Evolutionary conservation across 192 early-diverging fungal species (phyloP).

Genomic region (Entomortierella lignicola): DNA sequence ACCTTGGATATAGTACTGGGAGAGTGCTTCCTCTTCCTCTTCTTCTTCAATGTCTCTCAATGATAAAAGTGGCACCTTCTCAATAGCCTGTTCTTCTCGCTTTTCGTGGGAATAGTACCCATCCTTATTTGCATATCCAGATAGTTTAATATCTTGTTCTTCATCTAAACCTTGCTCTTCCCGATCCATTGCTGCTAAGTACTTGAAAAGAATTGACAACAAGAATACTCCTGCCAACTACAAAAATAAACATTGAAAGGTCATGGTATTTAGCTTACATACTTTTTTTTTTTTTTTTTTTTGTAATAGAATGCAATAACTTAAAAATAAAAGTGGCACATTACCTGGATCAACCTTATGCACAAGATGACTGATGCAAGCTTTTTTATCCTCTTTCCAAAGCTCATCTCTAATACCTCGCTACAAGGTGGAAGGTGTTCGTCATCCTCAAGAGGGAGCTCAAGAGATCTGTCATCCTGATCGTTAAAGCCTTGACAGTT

Average conservation of each 20-base stretch:
- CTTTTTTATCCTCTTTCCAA: conserved; percentile 19
- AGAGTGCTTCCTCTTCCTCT: neutral
- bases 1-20: neutral
- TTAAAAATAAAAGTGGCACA: neutral
- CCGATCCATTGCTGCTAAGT: conserved; percentile 14
- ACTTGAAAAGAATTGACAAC: conserved; percentile 31
- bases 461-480: conserved; percentile 9
- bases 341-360: conserved; percentile 38
- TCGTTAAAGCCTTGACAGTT: conserved; percentile 29
- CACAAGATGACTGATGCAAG: conserved; percentile 11
- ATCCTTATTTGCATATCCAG: neutral
- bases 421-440: conserved; percentile 13
- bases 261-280: too few species aligned
- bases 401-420: conserved; percentile 12
- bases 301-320: neutral
- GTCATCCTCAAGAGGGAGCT: neutral
- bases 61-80: conserved; percentile 17
- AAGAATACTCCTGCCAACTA: conserved; percentile 35
- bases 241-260: too few species aligned
- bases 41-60: too few species aligned
- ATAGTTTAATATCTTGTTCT: neutral
- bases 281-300: too few species aligned
- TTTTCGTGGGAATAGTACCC: conserved; percentile 18
- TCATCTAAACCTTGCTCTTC: conserved; percentile 5
- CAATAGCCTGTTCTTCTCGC: conserved; percentile 16